A percentile compares a stretch with the other conserved stretches of the same genome.
phyloP scores from a whole-genome alignment of 495 filamentous ascomycete genomes.

The Haplographium delicatum region DNA sequence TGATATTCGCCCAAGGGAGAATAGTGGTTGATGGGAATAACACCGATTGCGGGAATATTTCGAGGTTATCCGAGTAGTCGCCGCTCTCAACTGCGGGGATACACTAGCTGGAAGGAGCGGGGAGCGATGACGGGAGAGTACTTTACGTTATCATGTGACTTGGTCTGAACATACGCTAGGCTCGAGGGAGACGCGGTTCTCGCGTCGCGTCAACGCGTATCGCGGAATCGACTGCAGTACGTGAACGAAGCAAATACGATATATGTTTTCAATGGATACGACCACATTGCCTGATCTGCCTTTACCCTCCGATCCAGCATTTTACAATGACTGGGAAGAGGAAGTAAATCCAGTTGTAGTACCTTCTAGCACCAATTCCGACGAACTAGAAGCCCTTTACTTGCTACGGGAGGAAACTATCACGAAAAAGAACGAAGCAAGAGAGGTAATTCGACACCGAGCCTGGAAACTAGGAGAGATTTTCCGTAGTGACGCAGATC shows the following conservation, averaged over 20 bases:
- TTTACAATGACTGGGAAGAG: conserved; percentile 16
- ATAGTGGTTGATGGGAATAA: conserved; percentile 29
- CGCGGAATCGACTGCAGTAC: neutral
- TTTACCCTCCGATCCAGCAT: conserved; percentile 13
- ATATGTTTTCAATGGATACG: conserved; percentile 13
- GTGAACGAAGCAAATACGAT: neutral
- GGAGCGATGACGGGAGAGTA: too few species aligned
- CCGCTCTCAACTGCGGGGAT: neutral
- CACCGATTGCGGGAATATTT: conserved; percentile 17
- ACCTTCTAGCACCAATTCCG: conserved; percentile 31
- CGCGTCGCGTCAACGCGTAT: conserved; percentile 15
- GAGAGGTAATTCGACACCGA: conserved; percentile 61
- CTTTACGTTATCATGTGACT: too few species aligned
- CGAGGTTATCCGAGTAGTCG: neutral
- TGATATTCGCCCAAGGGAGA: neutral
- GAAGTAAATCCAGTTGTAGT: neutral
- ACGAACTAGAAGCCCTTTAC: conserved; percentile 59
- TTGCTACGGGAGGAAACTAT: conserved; percentile 41
- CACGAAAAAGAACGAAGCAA: conserved; percentile 40
- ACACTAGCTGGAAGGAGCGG: too few species aligned
- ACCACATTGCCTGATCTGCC: conserved; percentile 15
- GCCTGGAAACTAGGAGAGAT: conserved; percentile 52
- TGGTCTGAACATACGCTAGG: too few species aligned
- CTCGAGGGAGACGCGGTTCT: too few species aligned
- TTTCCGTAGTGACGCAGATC: conserved; percentile 53